Evolutionary conservation across 306 rosid species (phyloP).

Genomic region (Cyamopsis tetragonoloba): DNA sequence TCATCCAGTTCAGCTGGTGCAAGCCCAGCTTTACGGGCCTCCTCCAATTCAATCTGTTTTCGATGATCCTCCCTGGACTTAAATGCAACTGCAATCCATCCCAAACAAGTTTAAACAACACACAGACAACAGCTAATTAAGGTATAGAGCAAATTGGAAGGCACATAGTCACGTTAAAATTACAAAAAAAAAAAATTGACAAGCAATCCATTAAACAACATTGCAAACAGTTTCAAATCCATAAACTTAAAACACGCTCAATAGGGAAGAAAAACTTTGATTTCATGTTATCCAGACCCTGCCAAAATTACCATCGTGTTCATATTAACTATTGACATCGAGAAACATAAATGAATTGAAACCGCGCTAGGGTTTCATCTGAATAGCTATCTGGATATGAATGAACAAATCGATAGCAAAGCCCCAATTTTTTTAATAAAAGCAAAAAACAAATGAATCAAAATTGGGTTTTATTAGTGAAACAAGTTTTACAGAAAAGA

Average conservation of each 20-base stretch:
- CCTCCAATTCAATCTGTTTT: slow-evolving; percentile 29
- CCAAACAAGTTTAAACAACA: neutral
- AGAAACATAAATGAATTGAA: neutral
- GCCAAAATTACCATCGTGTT: neutral
- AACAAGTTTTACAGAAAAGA: neutral
- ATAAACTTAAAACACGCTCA: neutral
- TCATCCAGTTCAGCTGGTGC: slow-evolving; percentile 23
- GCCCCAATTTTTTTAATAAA: neutral
- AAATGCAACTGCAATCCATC: slow-evolving; percentile 18
- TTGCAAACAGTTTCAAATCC: neutral
- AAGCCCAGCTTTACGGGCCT: slow-evolving; percentile 26
- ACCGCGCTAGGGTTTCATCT: neutral
- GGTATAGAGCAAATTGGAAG: neutral
- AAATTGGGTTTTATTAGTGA: neutral
- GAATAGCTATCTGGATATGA: neutral
- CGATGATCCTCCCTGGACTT: slow-evolving; percentile 30
- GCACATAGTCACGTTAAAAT: neutral
- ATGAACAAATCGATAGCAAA: neutral
- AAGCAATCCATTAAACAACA: neutral
- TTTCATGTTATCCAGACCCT: neutral
- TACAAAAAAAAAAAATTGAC: neutral
- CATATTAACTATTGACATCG: neutral
- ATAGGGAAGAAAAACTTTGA: neutral
- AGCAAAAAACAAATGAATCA: neutral
- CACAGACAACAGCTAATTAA: neutral